Conservation (phyloP, 345 rosid species). For the Kandelia obovata region DNA sequence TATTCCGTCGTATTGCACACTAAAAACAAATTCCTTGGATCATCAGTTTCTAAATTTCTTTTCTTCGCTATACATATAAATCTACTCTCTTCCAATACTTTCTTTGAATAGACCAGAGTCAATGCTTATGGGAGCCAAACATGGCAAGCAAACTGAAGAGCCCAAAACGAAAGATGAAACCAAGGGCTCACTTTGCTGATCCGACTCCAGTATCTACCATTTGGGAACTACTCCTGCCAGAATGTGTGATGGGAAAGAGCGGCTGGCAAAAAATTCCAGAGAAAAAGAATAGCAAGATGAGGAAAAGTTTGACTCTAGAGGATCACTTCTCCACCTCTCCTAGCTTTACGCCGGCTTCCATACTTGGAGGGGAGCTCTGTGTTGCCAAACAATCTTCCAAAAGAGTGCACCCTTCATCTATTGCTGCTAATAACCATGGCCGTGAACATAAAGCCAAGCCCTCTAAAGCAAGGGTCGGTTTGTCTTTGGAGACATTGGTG, state of each 20-base stretch:
- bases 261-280: background rate
- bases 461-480: background rate
- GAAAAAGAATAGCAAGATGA: background rate
- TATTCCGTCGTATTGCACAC: background rate
- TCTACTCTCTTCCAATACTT: background rate
- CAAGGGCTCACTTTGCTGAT: background rate
- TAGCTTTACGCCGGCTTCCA: constrained; percentile 5
- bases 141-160: constrained; percentile 11
- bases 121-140: constrained; percentile 24
- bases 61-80: background rate
- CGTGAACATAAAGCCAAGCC: background rate
- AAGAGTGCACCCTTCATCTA: constrained; percentile 18
- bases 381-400: constrained; percentile 20
- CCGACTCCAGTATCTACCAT: constrained; percentile 7
- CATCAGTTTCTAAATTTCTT: background rate
- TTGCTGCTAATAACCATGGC: background rate
- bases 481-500: constrained; percentile 15
- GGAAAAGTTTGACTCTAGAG: constrained; percentile 27
- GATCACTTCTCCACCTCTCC: constrained; percentile 39
- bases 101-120: background rate
- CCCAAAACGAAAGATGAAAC: too few relatives aligned
- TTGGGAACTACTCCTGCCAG: constrained; percentile 21
- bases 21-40: background rate
- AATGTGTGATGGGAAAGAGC: constrained; percentile 14
- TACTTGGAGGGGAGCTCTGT: constrained; percentile 25